Base-by-base conservation (phyloP, 2,329 filamentous ascomycete species). In the Cladosporium colombiae region DNA sequence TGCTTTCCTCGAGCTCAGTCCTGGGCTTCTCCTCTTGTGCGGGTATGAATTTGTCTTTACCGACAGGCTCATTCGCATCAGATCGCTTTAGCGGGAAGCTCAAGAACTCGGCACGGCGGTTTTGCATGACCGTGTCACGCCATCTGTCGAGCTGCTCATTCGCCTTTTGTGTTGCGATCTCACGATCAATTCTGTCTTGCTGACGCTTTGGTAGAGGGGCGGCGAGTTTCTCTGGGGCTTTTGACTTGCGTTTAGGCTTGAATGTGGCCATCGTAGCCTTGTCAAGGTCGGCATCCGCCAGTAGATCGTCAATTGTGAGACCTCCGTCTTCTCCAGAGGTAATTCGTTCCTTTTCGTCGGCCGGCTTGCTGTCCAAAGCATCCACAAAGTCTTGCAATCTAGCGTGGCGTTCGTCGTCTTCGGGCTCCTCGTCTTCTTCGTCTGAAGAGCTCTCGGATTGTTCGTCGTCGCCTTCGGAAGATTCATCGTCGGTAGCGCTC, bases 61-160 rank as follows among this genome's bases (percentile, higher is more conserved):
- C 87, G 53, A 84, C 76, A 13, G 82, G 78, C 23, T 88, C 86
- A 31, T 83, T 84, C 63, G 84, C 87, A 66, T 88, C 86, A 46
- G 89, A 89, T 72, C 92, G 89, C 2, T 89, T 85, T 0, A 98
- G 84, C 5, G 95, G 95, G 74, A 99, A 99, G 23, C 89, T 84
- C 14, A 99, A 82, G 77, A 97, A 92, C 69, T 98, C 95, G 1
- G 94, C 93, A 71, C 92, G 86, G 67, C 95, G 90, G 78, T 97
- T 97, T 35, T 92, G 88, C 80, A 97, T 96, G 74, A 99, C 93
- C 0, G 95, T 98, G 67, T 97, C 94, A 35, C 90, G 90, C 95
- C 95, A 99, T 72, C 92, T 88, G 69, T 91, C 88, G 29, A 99
- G 83, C 0, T 93, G 94, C 78, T 97, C 90, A 73, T 96, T 97